phyloP scores from a whole-genome alignment of 2,329 filamentous ascomycete genomes.

The Coniochaeta sp. region DNA sequence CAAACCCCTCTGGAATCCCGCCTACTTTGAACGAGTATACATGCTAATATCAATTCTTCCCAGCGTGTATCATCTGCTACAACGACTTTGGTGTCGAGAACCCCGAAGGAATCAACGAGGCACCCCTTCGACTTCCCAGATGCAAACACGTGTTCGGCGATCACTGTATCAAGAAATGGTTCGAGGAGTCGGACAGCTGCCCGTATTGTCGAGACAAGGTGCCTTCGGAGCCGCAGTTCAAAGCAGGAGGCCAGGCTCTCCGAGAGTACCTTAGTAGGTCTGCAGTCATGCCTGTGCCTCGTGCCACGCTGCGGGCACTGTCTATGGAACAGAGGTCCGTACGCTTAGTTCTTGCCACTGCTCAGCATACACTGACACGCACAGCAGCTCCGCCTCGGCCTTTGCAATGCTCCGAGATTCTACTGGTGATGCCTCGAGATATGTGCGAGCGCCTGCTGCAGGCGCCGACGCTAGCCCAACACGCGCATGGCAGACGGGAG shows the following conservation, averaged over 20 bases:
- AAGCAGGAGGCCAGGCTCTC: conserved; percentile 14
- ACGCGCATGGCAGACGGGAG: conserved; percentile 10
- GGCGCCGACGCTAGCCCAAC: conserved; percentile 3
- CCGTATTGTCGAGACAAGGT: conserved; percentile 58
- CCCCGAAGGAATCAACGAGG: conserved; percentile 51
- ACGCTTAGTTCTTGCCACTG: not conserved
- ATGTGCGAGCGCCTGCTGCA: not conserved
- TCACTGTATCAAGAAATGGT: conserved; percentile 58
- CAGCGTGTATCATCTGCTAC: conserved; percentile 58
- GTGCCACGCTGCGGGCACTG: not conserved
- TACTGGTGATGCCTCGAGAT: not conserved
- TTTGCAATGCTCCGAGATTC: not conserved
- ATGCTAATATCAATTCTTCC: not conserved
- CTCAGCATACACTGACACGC: not conserved
- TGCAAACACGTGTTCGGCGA: conserved; percentile 60
- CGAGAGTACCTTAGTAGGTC: not conserved
- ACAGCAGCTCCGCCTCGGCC: not conserved
- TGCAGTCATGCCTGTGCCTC: not conserved
- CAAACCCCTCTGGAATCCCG: not conserved
- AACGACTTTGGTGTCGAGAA: conserved; percentile 50
- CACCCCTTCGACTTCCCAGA: conserved; percentile 48
- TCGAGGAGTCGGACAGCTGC: conserved; percentile 54
- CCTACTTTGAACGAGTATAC: not conserved
- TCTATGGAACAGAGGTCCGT: not conserved
- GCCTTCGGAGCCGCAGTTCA: conserved; percentile 34